phyloP scores from a whole-genome alignment of 306 rosid genomes.

The Malus orientalis region DNA sequence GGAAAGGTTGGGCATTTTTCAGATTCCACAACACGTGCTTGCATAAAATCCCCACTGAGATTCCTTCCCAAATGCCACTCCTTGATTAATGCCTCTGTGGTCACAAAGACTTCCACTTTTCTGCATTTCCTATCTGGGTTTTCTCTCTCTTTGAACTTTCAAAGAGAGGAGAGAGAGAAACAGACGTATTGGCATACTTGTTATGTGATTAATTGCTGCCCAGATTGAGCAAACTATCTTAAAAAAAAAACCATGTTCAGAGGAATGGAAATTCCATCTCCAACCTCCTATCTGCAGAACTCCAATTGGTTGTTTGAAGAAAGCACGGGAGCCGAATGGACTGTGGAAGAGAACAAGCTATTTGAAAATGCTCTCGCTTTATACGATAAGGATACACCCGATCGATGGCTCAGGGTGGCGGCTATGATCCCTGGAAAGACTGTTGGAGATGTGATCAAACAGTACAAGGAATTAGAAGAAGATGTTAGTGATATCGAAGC shows the following conservation, averaged over 20 bases:
- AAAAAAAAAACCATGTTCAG: conserved; percentile 38
- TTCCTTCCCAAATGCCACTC: conserved; percentile 28
- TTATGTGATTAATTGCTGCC: conserved; percentile 5
- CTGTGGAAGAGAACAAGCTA: conserved; percentile 65
- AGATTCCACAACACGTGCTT: conserved; percentile 36
- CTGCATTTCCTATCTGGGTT: conserved; percentile 37
- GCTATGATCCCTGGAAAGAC: conserved; percentile 77
- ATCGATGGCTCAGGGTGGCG: conserved; percentile 77
- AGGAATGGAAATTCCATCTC: conserved; percentile 55
- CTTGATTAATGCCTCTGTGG: conserved; percentile 28
- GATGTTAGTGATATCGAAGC: conserved; percentile 87
- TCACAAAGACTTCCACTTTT: conserved; percentile 26
- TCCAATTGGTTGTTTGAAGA: conserved; percentile 82
- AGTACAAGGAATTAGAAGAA: conserved; percentile 75
- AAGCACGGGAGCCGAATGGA: conserved; percentile 64
- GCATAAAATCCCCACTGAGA: conserved; percentile 33
- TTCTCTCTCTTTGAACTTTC: conserved; percentile 36
- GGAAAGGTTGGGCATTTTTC: conserved; percentile 29
- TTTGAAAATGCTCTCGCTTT: conserved; percentile 83
- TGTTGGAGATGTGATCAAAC: conserved; percentile 77
- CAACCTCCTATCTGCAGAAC: conserved; percentile 50
- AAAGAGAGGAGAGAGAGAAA: conserved; percentile 16
- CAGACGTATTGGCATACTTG: conserved; percentile 2
- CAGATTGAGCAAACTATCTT: neutral
- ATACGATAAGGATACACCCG: conserved; percentile 64